phyloP scores from a whole-genome alignment of 805 yeast species.

The Starmerella potacharoeniae region DNA sequence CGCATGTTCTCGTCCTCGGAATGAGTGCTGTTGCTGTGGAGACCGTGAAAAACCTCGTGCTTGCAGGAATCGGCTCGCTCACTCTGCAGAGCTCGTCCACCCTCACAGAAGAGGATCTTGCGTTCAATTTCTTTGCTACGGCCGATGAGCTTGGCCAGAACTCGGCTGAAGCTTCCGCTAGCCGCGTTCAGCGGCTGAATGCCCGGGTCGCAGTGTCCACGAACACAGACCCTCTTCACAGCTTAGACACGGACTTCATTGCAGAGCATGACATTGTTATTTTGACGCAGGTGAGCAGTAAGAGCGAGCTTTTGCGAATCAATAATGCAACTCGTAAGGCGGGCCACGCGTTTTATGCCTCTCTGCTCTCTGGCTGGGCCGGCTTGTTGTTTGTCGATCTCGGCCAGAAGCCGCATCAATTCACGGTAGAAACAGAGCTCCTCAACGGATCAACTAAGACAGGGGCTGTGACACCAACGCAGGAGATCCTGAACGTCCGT shows the following conservation, averaged over 20 bases:
- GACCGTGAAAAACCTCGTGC: conserved; percentile 59
- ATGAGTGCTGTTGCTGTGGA: conserved; percentile 72
- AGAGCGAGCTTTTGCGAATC: conserved; percentile 33
- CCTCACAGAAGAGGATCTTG: conserved; percentile 37
- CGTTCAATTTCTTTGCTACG: conserved; percentile 52
- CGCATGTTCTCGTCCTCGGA: conserved; percentile 59
- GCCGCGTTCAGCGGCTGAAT: conserved; percentile 60
- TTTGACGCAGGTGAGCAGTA: conserved; percentile 49
- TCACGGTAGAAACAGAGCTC: conserved; percentile 23
- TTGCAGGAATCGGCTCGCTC: conserved; percentile 60
- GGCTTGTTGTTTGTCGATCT: conserved; percentile 77
- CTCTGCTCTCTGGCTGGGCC: conserved; percentile 66
- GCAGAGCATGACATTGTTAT: conserved; percentile 56
- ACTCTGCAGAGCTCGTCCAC: conserved; percentile 42
- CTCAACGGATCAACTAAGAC: conserved; percentile 33
- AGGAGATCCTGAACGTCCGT: conserved; percentile 35
- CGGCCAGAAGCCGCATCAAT: conserved; percentile 40
- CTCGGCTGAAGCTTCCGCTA: conserved; percentile 37
- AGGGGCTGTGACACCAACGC: conserved; percentile 38
- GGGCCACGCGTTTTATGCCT: conserved; percentile 53
- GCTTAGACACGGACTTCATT: conserved; percentile 33
- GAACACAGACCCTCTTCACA: conserved; percentile 31
- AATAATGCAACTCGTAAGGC: conserved; percentile 46
- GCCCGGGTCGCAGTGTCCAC: conserved; percentile 53
- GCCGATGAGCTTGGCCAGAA: conserved; percentile 35